Evolutionary conservation across 2,329 filamentous ascomycete genomes (phyloP), one percentile per base, ranked within the genome.

Genomic region (Neonectria coccinea): DNA sequence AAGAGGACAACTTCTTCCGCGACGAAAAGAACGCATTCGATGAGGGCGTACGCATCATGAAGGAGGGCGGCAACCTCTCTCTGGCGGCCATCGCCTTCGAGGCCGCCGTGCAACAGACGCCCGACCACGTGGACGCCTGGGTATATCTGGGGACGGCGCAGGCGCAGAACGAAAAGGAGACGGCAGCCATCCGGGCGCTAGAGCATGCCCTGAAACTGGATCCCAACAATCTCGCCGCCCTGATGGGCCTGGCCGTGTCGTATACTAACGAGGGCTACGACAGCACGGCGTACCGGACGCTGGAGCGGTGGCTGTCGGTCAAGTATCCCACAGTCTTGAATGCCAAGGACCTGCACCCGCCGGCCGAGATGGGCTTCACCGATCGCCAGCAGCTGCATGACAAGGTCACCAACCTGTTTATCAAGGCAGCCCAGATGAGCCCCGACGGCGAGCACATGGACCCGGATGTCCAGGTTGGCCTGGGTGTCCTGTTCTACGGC

Each of bases 201-300:
- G 95, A 98, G 79, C 92, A 96, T 77, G 94, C 95, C 1, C 82
- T 97, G 68, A 95, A 94, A 79, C 84, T 96, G 29, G 94, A 98
- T 73, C 91, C 94, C 1, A 90, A 89, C 74, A 97, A 97, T 76
- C 86, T 97, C 20, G 88, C 92, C 64, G 95, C 94, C 1, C 86
- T 99, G 50, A 98, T 99, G 95, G 94, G 93, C 1, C 84, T 99
- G 56, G 94, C 95, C 14, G 95, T 99, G 20, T 97, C 93, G 5
- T 99, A 99, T 80, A 99, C 96, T 52, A 99, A 99, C 81, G 96
- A 99, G 82, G 96, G 95, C 67, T 99, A 98, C 81, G 96, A 99
- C 80, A 95, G 92, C 76, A 97, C 94, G 20, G 95, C 96, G 52
- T 99, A 98, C 84, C 90, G 95, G 59, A 98, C 95, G 10, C 86